A percentile compares a stretch with the other conserved stretches of the same genome.
Conservation (phyloP, 1,139 yeast species). For the Pneumocystis carinii region DNA sequence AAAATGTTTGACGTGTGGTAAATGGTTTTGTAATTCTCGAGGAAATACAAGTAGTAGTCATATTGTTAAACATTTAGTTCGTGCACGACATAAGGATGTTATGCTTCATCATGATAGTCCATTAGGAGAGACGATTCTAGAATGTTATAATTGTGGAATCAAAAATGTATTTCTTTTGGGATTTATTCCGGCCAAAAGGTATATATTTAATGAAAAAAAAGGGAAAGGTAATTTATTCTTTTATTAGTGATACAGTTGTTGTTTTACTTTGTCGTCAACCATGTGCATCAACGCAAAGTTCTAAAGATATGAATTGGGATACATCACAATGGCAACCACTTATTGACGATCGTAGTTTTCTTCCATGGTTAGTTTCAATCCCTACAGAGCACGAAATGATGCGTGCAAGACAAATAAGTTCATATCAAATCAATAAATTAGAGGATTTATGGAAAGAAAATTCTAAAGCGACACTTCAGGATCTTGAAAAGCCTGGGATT, state of each 20-base stretch:
- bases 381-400: slow-evolving; percentile 54
- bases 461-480: slow-evolving; percentile 49
- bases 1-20: slow-evolving; percentile 60
- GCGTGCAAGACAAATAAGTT: slow-evolving; percentile 40
- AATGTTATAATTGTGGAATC: slow-evolving; percentile 83
- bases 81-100: slow-evolving; percentile 61
- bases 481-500: slow-evolving; percentile 34
- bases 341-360: slow-evolving; percentile 61
- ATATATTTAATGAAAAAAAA: neutral
- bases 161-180: slow-evolving; percentile 71
- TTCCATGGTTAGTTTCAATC: slow-evolving; percentile 64
- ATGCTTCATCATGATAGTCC: slow-evolving; percentile 67
- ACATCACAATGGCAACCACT: slow-evolving; percentile 77
- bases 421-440: slow-evolving; percentile 52
- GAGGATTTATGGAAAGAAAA: slow-evolving; percentile 74
- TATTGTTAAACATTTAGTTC: slow-evolving; percentile 70
- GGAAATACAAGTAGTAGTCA: slow-evolving; percentile 55
- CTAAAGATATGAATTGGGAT: slow-evolving; percentile 52
- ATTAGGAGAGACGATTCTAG: slow-evolving; percentile 69
- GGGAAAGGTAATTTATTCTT: neutral
- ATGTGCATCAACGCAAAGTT: slow-evolving; percentile 48
- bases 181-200: slow-evolving; percentile 60
- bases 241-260: slow-evolving; percentile 25
- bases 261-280: slow-evolving; percentile 80
- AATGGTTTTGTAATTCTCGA: slow-evolving; percentile 87